A percentile compares a stretch with the other conserved stretches of the same genome.
phyloP scores from a whole-genome alignment of 306 rosid species.

The Corylus americana region DNA sequence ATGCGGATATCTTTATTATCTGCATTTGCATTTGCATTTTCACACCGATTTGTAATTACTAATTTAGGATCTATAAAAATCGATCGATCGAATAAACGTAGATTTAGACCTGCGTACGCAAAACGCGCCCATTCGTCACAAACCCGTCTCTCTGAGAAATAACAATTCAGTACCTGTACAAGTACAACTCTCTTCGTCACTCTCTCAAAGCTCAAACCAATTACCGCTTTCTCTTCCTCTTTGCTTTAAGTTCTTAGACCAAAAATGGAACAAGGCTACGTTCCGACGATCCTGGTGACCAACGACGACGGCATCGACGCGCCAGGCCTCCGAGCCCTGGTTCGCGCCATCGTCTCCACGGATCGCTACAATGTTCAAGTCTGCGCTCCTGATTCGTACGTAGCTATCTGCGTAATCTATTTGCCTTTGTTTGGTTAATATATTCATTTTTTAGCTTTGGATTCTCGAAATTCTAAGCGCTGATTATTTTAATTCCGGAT shows the following conservation, averaged over 20 bases:
- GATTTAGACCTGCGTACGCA: not conserved
- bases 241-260: not conserved
- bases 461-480: not conserved
- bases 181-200: no score
- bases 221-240: not conserved
- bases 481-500: not conserved
- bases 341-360: constrained; percentile 63
- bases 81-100: no score
- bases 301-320: constrained; percentile 98
- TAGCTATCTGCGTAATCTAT: not conserved
- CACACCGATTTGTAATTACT: no score
- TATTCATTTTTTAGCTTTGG: not conserved
- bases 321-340: constrained; percentile 81
- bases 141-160: not conserved
- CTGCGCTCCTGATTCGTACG: constrained; percentile 91
- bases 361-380: constrained; percentile 61
- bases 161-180: no score
- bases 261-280: constrained; percentile 46
- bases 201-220: not conserved
- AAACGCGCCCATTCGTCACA: not conserved
- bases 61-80: no score
- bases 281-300: constrained; percentile 67
- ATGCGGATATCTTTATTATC: no score
- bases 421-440: not conserved
- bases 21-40: no score